Evolutionary conservation across 768 basidiomycete species (phyloP).

Genomic region (Saitozyma sp.): DNA sequence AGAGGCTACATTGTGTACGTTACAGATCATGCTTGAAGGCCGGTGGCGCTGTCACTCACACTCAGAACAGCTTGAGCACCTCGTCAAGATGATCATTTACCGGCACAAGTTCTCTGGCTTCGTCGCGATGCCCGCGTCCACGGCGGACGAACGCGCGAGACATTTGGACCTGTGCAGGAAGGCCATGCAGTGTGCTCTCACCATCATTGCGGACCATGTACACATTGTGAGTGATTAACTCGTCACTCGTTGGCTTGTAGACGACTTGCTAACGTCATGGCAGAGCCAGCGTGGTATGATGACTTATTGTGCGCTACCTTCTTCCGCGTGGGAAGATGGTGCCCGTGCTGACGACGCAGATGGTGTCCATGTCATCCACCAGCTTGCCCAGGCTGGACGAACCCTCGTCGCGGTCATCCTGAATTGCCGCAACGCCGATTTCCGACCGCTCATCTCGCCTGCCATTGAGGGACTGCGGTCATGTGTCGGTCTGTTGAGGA

Average conservation of each 20-base stretch:
- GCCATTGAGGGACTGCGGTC: constrained; percentile 82
- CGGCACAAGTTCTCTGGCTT: constrained; percentile 67
- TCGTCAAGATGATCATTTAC: constrained; percentile 81
- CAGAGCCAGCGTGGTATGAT: constrained; percentile 72
- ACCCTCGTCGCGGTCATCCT: constrained; percentile 83
- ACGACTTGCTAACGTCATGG: background rate
- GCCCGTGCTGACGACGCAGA: constrained; percentile 57
- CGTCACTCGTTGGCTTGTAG: background rate
- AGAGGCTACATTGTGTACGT: constrained; percentile 69
- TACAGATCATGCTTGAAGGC: background rate
- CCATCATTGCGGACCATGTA: constrained; percentile 78
- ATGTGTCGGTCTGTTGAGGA: constrained; percentile 79
- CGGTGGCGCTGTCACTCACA: constrained; percentile 4
- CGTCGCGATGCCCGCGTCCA: constrained; percentile 48
- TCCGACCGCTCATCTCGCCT: constrained; percentile 74
- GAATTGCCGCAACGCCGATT: constrained; percentile 77
- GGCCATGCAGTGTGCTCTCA: constrained; percentile 75
- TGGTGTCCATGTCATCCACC: constrained; percentile 93
- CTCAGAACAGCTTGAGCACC: constrained; percentile 65
- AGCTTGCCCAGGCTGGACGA: constrained; percentile 88
- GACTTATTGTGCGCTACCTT: constrained; percentile 77
- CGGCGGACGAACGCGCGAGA: constrained; percentile 65
- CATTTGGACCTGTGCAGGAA: constrained; percentile 54
- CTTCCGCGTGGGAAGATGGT: background rate
- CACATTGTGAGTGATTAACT: constrained; percentile 64